Evolutionary conservation across 768 basidiomycete species (phyloP), one percentile per base, ranked within the genome.

Genomic region (Sistotremastrum niveocremeum): DNA sequence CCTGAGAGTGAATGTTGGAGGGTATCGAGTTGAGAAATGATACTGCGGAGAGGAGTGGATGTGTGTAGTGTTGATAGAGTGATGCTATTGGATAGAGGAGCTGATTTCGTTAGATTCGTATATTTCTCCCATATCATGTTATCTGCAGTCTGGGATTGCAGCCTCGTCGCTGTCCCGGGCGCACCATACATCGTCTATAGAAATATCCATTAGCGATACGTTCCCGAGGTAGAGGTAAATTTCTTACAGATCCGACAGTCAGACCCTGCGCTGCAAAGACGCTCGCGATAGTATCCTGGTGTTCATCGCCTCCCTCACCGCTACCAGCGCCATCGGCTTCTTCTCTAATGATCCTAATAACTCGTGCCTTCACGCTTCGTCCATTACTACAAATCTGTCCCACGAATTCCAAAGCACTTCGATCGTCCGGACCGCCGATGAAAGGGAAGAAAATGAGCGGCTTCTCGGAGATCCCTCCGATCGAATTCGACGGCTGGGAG

Each of bases 371-470:
- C 8, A 85, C 71, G 20, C 46, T 65, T 67, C 8, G 73, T 66
- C 20, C 20, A 52, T 81, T 82, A 48, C 72, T 66, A 59, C 86
- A 93, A 31, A 95, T 65, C 61, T 93, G 91, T 9, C 83, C 73
- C 28, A 86, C 82, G 53, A 97, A 78, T 32, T 84, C 77, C 34
- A 98, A 65, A 0, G 89, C 87, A 11, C 90, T 69, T 3, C 94
- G 72, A 58, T 95, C 93, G 60, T 98, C 94, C 0, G 89, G 84
- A 0, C 94, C 94, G 28, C 94, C 94, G 59, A 89, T 85, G 73
- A 97, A 97, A 0, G 89, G 85, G 8, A 95, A 56, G 63, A 89
- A 84, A 9, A 97, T 53, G 56, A 88, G 84, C 55, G 79, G 72
- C 6, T 48, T 49, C 39, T 55, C 60, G 37, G 63, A 63, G 40